A percentile compares a stretch with the other conserved stretches of the same genome.
Evolutionary conservation across 257 asterid genomes (phyloP).

Genomic region (Solanum neorickii): DNA sequence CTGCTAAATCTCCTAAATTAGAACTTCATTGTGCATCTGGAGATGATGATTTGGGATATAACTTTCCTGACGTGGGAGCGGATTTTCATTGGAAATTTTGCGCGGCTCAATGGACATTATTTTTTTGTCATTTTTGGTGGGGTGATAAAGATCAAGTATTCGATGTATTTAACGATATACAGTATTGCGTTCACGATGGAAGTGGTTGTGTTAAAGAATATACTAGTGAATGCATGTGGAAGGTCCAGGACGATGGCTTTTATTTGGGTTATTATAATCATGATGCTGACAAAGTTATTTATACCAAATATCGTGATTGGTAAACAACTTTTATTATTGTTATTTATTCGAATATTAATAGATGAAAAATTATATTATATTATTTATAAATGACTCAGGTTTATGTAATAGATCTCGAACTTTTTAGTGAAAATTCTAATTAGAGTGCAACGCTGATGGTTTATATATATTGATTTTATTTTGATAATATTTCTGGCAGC

Average conservation of each 20-base stretch:
- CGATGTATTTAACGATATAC: neutral
- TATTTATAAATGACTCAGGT: too few relatives aligned
- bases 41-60: neutral
- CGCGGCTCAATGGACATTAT: neutral
- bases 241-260: neutral
- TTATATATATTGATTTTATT: too few relatives aligned
- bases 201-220: neutral
- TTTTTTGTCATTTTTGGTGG: neutral
- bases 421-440: too few relatives aligned
- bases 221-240: neutral
- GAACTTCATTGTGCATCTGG: neutral
- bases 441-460: too few relatives aligned
- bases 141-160: neutral
- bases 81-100: neutral
- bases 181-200: neutral
- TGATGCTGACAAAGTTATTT: neutral
- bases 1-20: neutral
- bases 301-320: neutral
- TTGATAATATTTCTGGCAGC: too few relatives aligned
- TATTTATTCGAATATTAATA: too few relatives aligned
- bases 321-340: too few relatives aligned
- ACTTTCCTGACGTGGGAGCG: neutral
- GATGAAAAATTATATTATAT: too few relatives aligned
- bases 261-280: neutral
- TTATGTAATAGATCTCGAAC: too few relatives aligned